Conservation (phyloP, 2,329 filamentous ascomycete species). For the Aspergillus oerlinghausenensis region DNA sequence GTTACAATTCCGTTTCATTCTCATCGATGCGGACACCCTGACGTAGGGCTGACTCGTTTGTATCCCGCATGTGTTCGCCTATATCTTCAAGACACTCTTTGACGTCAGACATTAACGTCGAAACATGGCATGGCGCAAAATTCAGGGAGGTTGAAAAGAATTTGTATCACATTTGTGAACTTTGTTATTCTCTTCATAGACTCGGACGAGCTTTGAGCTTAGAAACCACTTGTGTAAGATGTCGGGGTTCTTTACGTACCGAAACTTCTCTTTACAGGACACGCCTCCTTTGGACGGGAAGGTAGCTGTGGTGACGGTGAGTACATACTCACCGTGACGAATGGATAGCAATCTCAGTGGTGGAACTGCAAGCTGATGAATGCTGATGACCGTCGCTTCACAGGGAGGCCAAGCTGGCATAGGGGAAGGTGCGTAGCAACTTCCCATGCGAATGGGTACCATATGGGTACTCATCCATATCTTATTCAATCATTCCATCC, state of each 20-base stretch:
- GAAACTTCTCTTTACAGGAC: constrained; percentile 24
- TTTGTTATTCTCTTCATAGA: background rate
- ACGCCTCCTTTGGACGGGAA: constrained; percentile 22
- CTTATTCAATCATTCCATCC: background rate
- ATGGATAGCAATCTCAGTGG: background rate
- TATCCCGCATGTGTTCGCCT: background rate
- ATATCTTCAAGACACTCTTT: background rate
- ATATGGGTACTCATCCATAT: background rate
- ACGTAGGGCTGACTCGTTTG: background rate
- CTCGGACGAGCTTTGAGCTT: background rate
- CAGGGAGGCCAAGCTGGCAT: constrained; percentile 28
- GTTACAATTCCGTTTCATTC: background rate
- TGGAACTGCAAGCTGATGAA: background rate
- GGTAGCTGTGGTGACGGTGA: constrained; percentile 28
- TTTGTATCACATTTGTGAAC: background rate
- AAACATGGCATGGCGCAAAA: background rate
- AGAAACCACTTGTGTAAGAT: constrained; percentile 9
- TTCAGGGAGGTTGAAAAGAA: background rate
- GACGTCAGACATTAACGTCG: background rate
- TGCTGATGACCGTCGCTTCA: background rate
- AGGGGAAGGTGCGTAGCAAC: constrained; percentile 16
- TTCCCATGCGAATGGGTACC: background rate
- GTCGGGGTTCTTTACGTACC: constrained; percentile 23
- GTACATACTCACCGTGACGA: background rate
- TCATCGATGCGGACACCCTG: background rate